Percentiles rank a stretch among this genome's conserved stretches.
phyloP scores from a whole-genome alignment of 192 early-diverging fungal species.

The Backusella sp. region DNA sequence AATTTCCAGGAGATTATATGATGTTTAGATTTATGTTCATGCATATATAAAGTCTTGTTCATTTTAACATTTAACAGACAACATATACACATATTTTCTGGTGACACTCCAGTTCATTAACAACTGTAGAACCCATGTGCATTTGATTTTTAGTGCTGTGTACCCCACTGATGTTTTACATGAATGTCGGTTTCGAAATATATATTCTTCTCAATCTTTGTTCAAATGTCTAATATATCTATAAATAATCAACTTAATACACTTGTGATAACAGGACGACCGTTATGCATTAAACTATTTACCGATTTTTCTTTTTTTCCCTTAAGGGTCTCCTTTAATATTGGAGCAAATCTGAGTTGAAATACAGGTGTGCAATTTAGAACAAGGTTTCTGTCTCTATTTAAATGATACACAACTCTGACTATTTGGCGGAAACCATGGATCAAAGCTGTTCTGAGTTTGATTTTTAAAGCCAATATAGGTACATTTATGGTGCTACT shows the following conservation, averaged over 20 bases:
- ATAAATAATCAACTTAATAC: neutral
- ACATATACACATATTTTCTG: neutral
- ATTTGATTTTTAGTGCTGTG: neutral
- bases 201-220: neutral
- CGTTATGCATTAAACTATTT: neutral
- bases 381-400: neutral
- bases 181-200: neutral
- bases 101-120: neutral
- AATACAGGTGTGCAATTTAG: neutral
- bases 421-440: neutral
- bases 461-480: neutral
- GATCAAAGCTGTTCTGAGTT: neutral
- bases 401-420: neutral
- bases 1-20: neutral
- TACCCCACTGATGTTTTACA: neutral
- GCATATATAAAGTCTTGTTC: neutral
- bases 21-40: neutral
- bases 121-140: neutral
- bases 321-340: neutral
- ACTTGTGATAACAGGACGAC: neutral
- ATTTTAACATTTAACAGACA: neutral
- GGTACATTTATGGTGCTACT: neutral
- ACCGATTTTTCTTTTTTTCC: neutral
- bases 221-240: neutral
- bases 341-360: neutral